Evolutionary conservation across 2,329 filamentous ascomycete species (phyloP).

Genomic region (Penicillium paneum): DNA sequence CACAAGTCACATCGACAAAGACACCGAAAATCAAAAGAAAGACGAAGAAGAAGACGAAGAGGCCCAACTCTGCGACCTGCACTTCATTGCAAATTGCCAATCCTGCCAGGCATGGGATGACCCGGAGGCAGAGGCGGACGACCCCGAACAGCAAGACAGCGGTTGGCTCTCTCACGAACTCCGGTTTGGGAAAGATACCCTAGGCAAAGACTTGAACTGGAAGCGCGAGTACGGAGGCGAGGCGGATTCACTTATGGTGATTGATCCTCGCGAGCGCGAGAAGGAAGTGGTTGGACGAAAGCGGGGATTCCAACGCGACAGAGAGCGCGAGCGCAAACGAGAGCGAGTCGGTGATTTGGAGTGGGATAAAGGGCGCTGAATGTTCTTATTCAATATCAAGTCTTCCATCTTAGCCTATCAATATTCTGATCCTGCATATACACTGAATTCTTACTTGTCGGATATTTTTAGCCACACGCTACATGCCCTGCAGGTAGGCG

Average conservation of each 20-base stretch:
- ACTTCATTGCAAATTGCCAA: slow-evolving; percentile 94
- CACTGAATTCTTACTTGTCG: neutral
- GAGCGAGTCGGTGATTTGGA: slow-evolving; percentile 35
- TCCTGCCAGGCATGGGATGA: slow-evolving; percentile 85
- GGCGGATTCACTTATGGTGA: slow-evolving; percentile 66
- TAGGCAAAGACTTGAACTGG: slow-evolving; percentile 88
- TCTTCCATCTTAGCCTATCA: neutral
- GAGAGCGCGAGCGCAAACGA: slow-evolving; percentile 38
- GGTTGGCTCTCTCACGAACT: slow-evolving; percentile 86
- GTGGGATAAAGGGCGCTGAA: slow-evolving; percentile 31
- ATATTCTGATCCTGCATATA: neutral
- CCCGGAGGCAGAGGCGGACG: slow-evolving; percentile 30
- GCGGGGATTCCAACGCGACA: slow-evolving; percentile 48
- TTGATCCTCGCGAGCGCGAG: slow-evolving; percentile 83
- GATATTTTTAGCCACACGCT: neutral
- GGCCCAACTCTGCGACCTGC: slow-evolving; percentile 78
- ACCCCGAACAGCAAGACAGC: slow-evolving; percentile 49
- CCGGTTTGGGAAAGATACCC: slow-evolving; percentile 80
- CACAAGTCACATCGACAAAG: slow-evolving; percentile 10
- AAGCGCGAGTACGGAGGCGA: slow-evolving; percentile 89
- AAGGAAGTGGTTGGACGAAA: slow-evolving; percentile 63
- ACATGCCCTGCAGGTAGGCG: neutral
- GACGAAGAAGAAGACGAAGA: slow-evolving; percentile 56
- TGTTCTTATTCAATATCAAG: neutral
- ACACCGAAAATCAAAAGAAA: slow-evolving; percentile 14